Conservation (phyloP, 2,329 filamentous ascomycete species). For the Microsporum ferrugineum region DNA sequence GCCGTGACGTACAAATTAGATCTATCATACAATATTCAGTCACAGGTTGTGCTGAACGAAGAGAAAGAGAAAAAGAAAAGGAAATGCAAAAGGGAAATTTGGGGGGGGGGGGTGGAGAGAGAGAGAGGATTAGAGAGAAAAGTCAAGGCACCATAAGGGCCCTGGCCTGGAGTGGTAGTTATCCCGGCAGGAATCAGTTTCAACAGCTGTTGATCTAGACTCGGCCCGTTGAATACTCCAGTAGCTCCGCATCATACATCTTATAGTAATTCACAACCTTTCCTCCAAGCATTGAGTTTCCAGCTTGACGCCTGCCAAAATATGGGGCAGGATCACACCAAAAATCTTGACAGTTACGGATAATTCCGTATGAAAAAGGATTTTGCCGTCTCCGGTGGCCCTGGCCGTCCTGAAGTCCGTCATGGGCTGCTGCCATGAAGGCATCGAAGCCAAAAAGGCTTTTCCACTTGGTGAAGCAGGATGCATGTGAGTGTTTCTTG, state of each 20-base stretch:
- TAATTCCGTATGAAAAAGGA: constrained; percentile 69
- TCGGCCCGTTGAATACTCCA: not conserved
- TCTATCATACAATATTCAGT: not conserved
- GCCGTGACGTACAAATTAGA: not conserved
- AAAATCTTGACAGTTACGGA: constrained; percentile 92
- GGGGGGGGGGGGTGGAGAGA: too few relatives aligned
- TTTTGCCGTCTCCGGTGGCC: constrained; percentile 49
- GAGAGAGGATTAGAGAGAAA: not conserved
- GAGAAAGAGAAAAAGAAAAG: not conserved
- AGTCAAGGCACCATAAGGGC: not conserved
- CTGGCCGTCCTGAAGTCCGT: constrained; percentile 46
- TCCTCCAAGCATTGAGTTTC: constrained; percentile 65
- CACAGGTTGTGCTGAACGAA: not conserved
- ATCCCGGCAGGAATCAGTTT: not conserved
- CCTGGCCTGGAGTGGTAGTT: not conserved
- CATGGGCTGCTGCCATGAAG: constrained; percentile 80
- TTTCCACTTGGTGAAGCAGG: constrained; percentile 68
- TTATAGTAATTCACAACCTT: constrained; percentile 72
- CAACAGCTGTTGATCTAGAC: not conserved
- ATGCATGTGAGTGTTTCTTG: constrained; percentile 37
- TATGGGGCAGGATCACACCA: constrained; percentile 83
- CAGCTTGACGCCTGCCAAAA: constrained; percentile 63
- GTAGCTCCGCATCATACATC: constrained; percentile 62
- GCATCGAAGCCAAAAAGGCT: constrained; percentile 81
- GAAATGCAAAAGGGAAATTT: not conserved